Evolutionary conservation across 805 yeast genomes (phyloP).

Genomic region (Nakazawaea holstii): DNA sequence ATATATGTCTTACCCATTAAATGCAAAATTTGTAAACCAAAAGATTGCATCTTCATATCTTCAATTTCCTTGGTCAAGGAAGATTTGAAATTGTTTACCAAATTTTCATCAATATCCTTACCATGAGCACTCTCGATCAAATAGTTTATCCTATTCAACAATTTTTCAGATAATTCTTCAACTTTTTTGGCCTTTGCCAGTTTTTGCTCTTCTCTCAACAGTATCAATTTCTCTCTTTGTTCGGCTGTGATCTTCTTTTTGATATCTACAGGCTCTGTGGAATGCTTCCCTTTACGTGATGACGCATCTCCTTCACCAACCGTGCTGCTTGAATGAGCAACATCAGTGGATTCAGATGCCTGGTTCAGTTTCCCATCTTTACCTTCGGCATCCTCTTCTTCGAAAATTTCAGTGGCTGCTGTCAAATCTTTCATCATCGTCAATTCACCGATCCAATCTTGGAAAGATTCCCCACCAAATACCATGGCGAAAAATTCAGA

Average conservation of each 20-base stretch:
- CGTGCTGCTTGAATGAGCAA: neutral
- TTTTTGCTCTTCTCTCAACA: constrained; percentile 20
- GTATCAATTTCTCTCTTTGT: constrained; percentile 18
- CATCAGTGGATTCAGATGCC: constrained; percentile 2
- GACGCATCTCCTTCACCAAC: neutral
- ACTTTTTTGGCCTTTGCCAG: constrained; percentile 39
- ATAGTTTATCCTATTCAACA: constrained; percentile 33
- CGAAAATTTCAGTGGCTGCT: constrained; percentile 44
- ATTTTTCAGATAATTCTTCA: constrained; percentile 52
- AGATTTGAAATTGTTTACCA: constrained; percentile 45
- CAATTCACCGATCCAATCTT: constrained; percentile 83
- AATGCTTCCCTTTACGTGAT: neutral
- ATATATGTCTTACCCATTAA: constrained; percentile 66
- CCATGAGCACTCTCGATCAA: constrained; percentile 36
- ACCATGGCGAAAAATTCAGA: constrained; percentile 64
- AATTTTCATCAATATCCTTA: constrained; percentile 38
- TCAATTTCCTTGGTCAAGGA: constrained; percentile 81
- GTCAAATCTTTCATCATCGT: constrained; percentile 72
- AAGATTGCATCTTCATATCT: constrained; percentile 72
- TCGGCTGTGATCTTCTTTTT: constrained; percentile 10
- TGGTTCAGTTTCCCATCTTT: constrained; percentile 30
- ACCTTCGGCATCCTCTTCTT: constrained; percentile 28
- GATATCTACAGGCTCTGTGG: neutral
- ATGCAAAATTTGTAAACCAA: constrained; percentile 78
- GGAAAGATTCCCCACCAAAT: constrained; percentile 89